Conservation (phyloP, 208 protist species). For the Leishmania braziliensis region DNA sequence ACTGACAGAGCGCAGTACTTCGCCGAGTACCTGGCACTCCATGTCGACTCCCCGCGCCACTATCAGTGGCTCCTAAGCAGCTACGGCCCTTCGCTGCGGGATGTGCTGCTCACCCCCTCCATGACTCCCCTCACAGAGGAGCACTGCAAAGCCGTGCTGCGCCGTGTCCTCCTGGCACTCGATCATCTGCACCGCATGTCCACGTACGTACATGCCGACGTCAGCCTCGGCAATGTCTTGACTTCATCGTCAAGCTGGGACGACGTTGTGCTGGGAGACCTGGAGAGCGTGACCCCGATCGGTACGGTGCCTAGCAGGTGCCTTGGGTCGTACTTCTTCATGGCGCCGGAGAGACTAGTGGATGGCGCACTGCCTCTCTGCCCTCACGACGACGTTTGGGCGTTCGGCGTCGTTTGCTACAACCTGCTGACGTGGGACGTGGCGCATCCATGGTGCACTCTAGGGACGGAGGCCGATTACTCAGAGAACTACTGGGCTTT, state of each 20-base stretch:
- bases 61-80: conserved; percentile 42
- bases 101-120: conserved; percentile 15
- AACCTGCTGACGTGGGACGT: conserved; percentile 38
- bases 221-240: conserved; percentile 66
- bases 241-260: not conserved
- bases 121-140: conserved; percentile 1
- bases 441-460: conserved; percentile 29
- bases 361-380: conserved; percentile 1
- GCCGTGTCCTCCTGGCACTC: conserved; percentile 46
- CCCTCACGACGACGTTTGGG: conserved; percentile 56
- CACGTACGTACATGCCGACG: conserved; percentile 56
- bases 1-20: conserved; percentile 25
- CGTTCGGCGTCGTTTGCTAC: conserved; percentile 48
- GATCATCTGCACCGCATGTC: conserved; percentile 46
- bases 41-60: conserved; percentile 33
- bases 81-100: conserved; percentile 40
- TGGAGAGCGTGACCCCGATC: conserved; percentile 23
- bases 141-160: conserved; percentile 21
- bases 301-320: conserved; percentile 8
- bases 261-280: conserved; percentile 25
- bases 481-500: conserved; percentile 21
- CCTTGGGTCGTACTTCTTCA: conserved; percentile 36
- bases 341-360: conserved; percentile 37
- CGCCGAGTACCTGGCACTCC: conserved; percentile 38
- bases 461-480: not conserved